Base-by-base conservation (phyloP, 345 rosid species). In the Acer saccharum region DNA sequence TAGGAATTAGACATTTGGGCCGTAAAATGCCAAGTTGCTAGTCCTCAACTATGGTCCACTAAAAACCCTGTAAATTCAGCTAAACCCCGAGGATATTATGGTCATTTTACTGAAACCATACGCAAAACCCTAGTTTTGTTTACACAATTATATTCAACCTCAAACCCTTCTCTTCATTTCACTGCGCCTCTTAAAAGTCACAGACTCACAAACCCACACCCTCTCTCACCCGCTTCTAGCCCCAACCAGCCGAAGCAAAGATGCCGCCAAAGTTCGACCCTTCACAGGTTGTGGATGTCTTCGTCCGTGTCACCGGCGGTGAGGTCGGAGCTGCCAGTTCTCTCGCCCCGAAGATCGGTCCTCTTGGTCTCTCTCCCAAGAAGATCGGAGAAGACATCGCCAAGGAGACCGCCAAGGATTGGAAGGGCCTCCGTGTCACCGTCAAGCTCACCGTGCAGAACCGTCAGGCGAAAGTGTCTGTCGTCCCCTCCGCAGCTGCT, bases 381-480 rank as follows among this genome's bases (percentile, higher is more conserved):
- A 91, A 91, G 85, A 90, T 90, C 76, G 97, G 97, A 79, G 97
- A 90, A 65, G 88, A 88, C 81, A 88, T 88, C 73, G 91, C 91
- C 46, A 86, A 88, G 75, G 91, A 88, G 80, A 88, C 91, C 14
- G 88, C 87, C 78, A 88, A 88, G 87, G 91, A 88, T 73, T 88
- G 91, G 91, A 88, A 88, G 86, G 91, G 91, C 20, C 76, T 92
- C 8, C 92, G 94, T 13, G 97, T 92, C 4, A 92, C 94, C 0
- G 97, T 91, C 41, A 92, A 92, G 81, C 90, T 92, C 1, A 92
- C 97, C 17, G 97, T 92, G 21, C 97, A 90, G 87, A 92, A 92
- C 75, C 94, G 97, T 69, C 97, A 89, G 79, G 97, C 94, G 0
- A 92, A 92, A 77, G 94, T 92, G 1, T 69, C 93, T 6, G 94